Evolutionary conservation across 2,329 filamentous ascomycete genomes (phyloP), one percentile per base, ranked within the genome.

Genomic region (Fusarium poae): DNA sequence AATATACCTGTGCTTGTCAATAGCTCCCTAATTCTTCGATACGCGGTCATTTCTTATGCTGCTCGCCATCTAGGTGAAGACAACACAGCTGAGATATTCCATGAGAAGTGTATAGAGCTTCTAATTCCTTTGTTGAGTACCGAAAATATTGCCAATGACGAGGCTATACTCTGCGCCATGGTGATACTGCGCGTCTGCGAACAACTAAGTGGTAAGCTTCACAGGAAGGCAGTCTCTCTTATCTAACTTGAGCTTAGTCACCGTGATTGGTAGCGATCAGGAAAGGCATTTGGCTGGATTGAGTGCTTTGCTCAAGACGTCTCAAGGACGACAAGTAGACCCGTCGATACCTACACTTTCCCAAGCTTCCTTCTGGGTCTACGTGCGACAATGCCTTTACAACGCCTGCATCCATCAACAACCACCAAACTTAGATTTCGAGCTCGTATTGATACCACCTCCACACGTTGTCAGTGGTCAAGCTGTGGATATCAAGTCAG

Each of bases 371-470:
- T 68, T 70, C 27, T 70, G 67, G 67, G 57, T 70, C 16, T 70
- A 70, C 46, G 60, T 70, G 5, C 40, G 67, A 21, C 67, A 70
- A 50, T 70, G 53, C 12, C 54, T 70, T n/a, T 68, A 70, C 37
- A 70, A 65, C 16, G 65, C 67, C 6, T 70, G 67, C 57, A 39
- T 70, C 43, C 68, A 70, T 34, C 67, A 70, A 39, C 67, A 70
- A 32, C 57, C 67, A 18, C 67, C 64, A 0, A 65, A 65, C 34
- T 25, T 59, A 18, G 30, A 59, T 35, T 59, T 59, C 7, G 51
- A 59, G 2, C 30, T 56, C 8, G 32, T 56, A 2, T n/a, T 59
- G 21, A 42, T 59, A 13, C 42, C 57, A 15, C 50, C 57, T 2
- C 50, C 39, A 27, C 9, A 10, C 6, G n/a, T 30, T 5, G 13